phyloP scores from a whole-genome alignment of 768 basidiomycete species.

The Pleurotus sapidus region DNA sequence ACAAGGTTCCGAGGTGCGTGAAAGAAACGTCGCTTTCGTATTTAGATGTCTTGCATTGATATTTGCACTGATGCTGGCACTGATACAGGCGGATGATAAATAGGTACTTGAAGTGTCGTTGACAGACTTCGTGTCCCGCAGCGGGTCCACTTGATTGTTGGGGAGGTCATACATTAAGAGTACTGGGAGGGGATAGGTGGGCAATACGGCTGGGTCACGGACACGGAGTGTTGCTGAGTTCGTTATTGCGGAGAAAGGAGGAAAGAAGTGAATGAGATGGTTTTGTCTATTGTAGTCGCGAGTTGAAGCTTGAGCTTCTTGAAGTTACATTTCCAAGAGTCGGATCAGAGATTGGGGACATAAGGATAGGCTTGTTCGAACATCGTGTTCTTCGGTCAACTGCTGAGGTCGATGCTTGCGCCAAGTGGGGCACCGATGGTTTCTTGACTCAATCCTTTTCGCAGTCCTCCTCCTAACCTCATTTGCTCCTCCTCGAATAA shows the following conservation, averaged over 20 bases:
- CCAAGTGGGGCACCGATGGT: constrained; percentile 11
- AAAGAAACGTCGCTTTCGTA: constrained; percentile 6
- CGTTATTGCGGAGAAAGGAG: background rate
- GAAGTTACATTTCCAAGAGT: background rate
- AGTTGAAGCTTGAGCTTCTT: background rate
- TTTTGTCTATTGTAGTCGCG: background rate
- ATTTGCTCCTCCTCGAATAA: constrained; percentile 71
- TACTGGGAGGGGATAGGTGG: background rate
- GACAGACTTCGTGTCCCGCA: background rate
- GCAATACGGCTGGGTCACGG: background rate
- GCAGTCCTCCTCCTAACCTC: constrained; percentile 22
- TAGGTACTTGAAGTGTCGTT: background rate
- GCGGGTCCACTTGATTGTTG: background rate
- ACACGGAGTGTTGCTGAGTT: background rate
- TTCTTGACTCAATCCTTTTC: constrained; percentile 16
- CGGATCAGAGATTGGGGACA: background rate
- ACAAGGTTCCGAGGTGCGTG: constrained; percentile 5
- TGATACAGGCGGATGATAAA: background rate
- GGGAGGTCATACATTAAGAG: background rate
- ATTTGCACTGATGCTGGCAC: background rate
- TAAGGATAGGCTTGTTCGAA: background rate
- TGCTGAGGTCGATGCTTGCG: constrained; percentile 19
- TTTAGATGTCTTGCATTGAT: background rate
- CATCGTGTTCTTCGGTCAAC: constrained; percentile 12
- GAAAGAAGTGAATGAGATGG: background rate